Base-by-base conservation (phyloP, 2,329 filamentous ascomycete genomes). In the Pseudocercospora cruenta region DNA sequence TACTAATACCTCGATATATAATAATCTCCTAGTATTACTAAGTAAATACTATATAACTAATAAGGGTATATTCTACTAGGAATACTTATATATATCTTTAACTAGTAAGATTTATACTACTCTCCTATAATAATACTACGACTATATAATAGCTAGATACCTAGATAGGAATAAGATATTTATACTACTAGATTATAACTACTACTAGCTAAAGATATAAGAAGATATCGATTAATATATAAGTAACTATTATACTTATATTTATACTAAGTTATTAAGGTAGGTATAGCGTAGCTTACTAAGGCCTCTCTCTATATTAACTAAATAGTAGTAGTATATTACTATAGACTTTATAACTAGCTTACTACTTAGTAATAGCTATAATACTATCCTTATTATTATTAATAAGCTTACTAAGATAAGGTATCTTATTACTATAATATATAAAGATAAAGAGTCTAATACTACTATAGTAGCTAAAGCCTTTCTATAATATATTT, bases 401-500 rank as follows among this genome's bases (percentile, higher is more conserved):
- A 51, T 43, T 4, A 19, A 60, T 28, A 21, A 28, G 12, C 39
- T 60, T 26, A 47, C 39, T 31, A 60, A 60, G 22, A 33, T 47
- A 51, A 24, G 58, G 1, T 26, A 60, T n/a, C 26, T 60, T 12
- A 26, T 60, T 14, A 24, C 24, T 10, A 49, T 49, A 12, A 47
- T 24, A 10, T 49, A 49, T 49, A 49, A 49, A 12, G 9, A 49
- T 47, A 47, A 49, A 19, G n/a, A 19, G n/a, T 49, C 45, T 49
- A 49, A 45, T 26, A 31, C 58, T 16, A 7, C 45, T 8, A 14
- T 28, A 14, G 24, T 31, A 12, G 21, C n/a, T 5, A n/a, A 49
- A 28, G 45, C 26, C 36, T 60, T 60, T 10, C 26, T 47, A 16
- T 33, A 33, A 16, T 60, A 60, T 33, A 33, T 60, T 16, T 60